These are phyloP conservation scores for Pestalotiopsis sp. DNA, from an alignment of 2,329 filamentous ascomycete genomes.

Conservation along the genomic window DNA sequence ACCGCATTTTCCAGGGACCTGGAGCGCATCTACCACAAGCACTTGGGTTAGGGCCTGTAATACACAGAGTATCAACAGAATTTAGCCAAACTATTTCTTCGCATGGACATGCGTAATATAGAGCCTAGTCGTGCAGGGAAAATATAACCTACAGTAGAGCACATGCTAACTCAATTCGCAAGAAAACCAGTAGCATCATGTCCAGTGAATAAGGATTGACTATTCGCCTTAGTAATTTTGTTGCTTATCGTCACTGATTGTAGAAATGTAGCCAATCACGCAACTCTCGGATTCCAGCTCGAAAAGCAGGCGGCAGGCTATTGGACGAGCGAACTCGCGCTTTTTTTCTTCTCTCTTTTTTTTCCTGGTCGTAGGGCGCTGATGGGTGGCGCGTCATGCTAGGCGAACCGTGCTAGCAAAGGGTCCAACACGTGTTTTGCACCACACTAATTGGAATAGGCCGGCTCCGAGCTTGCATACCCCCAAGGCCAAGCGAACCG, in stretches of 20 bases:
- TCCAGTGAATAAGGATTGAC: neutral
- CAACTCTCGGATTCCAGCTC: neutral
- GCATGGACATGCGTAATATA: too few relatives aligned
- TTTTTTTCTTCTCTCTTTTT: neutral
- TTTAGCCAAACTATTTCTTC: too few relatives aligned
- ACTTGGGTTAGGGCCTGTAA: too few relatives aligned
- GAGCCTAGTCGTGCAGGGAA: neutral
- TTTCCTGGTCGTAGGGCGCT: neutral
- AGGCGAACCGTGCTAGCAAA: neutral
- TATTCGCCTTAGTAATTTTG: neutral
- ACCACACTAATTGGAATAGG: neutral
- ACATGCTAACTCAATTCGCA: neutral
- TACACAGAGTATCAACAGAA: too few relatives aligned
- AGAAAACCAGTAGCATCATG: neutral
- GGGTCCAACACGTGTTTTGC: neutral
- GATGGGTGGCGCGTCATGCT: neutral
- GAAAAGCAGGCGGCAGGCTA: neutral
- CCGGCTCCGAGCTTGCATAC: neutral
- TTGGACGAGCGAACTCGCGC: neutral
- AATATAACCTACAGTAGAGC: neutral
- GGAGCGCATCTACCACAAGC: too few relatives aligned
- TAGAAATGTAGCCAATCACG: neutral
- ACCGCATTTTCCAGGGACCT: too few relatives aligned
- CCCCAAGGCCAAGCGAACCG: neutral
- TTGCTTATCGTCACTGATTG: neutral